Evolutionary conservation across 805 yeast species (phyloP).

Genomic region (Ogataea wickerhamii): DNA sequence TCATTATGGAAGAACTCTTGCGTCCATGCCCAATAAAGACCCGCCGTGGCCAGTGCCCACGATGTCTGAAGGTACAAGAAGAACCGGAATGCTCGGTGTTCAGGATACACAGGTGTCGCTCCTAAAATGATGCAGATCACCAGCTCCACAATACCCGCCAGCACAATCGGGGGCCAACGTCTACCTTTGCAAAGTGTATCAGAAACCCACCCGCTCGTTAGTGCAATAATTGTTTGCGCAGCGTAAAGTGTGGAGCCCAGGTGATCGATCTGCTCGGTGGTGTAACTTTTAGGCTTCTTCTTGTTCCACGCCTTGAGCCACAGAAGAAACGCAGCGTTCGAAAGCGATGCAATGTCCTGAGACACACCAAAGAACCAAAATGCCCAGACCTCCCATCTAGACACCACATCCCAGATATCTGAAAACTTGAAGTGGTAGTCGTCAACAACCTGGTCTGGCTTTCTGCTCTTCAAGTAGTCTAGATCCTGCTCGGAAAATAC

Average conservation of each 20-base stretch:
- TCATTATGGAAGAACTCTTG: constrained; percentile 10
- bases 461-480: constrained; percentile 8
- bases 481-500: constrained; percentile 15
- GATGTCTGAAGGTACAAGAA: constrained; percentile 12
- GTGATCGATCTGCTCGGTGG: constrained; percentile 8
- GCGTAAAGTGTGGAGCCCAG: constrained; percentile 11
- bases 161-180: constrained; percentile 12
- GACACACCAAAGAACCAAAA: constrained; percentile 14
- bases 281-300: constrained; percentile 6
- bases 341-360: constrained; percentile 12
- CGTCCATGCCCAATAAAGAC: constrained; percentile 14
- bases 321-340: constrained; percentile 6
- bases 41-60: constrained; percentile 12
- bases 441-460: constrained; percentile 10
- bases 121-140: constrained; percentile 4
- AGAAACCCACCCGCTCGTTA: constrained; percentile 11
- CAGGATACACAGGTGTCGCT: constrained; percentile 5
- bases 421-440: constrained; percentile 5
- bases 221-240: constrained; percentile 8
- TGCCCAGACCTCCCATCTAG: constrained; percentile 14
- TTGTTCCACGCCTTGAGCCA: constrained; percentile 16
- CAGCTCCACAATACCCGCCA: constrained; percentile 9
- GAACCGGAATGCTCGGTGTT: constrained; percentile 9
- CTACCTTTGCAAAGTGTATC: constrained; percentile 10
- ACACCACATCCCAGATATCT: constrained; percentile 5